Evolutionary conservation across 176 grass and related monocot species (phyloP), one percentile per base, ranked within the genome.

Genomic region (Tuctoria greenei): DNA sequence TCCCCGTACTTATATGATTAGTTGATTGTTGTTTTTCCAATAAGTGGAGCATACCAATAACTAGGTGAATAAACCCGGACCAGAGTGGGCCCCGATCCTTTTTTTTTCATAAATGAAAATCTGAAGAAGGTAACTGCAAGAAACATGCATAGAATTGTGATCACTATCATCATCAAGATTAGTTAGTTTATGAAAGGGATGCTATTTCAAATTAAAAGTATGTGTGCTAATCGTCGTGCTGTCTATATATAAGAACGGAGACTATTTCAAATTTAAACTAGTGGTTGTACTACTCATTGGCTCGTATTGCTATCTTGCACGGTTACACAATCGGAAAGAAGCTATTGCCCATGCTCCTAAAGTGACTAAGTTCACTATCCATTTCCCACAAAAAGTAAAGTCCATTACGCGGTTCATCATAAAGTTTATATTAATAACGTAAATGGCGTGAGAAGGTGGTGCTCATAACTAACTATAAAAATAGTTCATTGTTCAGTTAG

Each of bases 401-500:
- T n/a, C 16, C 14, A 36, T 26, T 10, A 26, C 16, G 17, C 9
- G 15, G 57, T 23, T 65, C 25, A 3, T 14, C 25, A 6, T 14
- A 31, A 44, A 74, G 52, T 11, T 74, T 60, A 2, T n/a, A 20
- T 57, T 57, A 59, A 78, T 6, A 46, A 58, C 46, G 50, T 51
- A 18, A 64, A 55, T 37, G 7, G 6, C 16, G 39, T n/a, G 28
- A 28, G 6, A 56, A 56, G 52, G 34, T 67, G 56, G 10, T 39
- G 13, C n/a, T 74, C 13, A 44, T 21, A 40, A 34, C 18, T 61
- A 52, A 14, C 13, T 26, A 4, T 18, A 2, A n/a, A 2, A 12
- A 68, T 46, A 67, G 15, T 58, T 56, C n/a, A 36, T 64, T 17
- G 70, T 17, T 66, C 41, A 60, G 79, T 87, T 66, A 36, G 79